Evolutionary conservation across 192 early-diverging fungal species (phyloP).

Genomic region (Mortierella alpina): DNA sequence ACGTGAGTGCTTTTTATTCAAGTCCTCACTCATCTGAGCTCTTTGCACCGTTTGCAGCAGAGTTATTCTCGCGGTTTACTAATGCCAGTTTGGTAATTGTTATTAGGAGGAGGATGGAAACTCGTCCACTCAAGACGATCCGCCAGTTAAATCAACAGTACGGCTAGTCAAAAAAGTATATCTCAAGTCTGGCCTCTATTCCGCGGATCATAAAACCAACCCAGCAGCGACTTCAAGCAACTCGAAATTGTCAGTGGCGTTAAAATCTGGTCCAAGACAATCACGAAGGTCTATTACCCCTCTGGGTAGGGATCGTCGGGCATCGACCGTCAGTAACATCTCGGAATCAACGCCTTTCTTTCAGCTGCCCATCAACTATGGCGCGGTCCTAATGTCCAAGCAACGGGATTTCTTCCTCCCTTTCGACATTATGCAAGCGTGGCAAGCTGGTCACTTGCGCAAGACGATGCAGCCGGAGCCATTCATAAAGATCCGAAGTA

Average conservation of each 20-base stretch:
- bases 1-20: not conserved
- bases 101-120: slow-evolving; percentile 15
- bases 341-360: slow-evolving; percentile 46
- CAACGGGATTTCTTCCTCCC: slow-evolving; percentile 74
- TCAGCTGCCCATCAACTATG: slow-evolving; percentile 71
- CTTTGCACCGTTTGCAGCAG: too few species aligned
- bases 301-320: not conserved
- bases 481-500: slow-evolving; percentile 66
- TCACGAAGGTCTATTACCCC: not conserved
- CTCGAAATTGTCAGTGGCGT: slow-evolving; percentile 9
- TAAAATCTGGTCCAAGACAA: slow-evolving; percentile 5
- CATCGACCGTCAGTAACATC: not conserved
- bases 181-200: slow-evolving; percentile 58
- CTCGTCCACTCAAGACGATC: not conserved
- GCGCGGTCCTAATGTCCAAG: slow-evolving; percentile 61
- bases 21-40: not conserved
- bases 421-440: slow-evolving; percentile 69
- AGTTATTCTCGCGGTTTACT: not conserved
- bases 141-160: not conserved
- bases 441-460: slow-evolving; percentile 41
- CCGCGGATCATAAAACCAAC: slow-evolving; percentile 49
- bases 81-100: not conserved
- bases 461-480: slow-evolving; percentile 52
- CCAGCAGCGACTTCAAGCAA: not conserved
- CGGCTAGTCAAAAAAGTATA: slow-evolving; percentile 43